Evolutionary conservation across 169 alveolate genomes (phyloP).

Genomic region (Plasmodium falciparum): DNA sequence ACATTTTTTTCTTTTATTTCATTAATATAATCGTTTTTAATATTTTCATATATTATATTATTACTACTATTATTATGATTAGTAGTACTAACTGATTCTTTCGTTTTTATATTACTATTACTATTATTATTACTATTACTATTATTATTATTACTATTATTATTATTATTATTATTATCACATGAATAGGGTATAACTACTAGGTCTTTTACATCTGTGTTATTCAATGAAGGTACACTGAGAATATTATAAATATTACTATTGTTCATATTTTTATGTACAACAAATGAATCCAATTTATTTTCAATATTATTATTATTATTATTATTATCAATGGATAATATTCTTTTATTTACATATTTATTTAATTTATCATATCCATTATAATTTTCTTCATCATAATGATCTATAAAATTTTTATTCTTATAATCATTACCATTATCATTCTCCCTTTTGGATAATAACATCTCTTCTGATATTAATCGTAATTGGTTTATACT

Average conservation of each 20-base stretch:
- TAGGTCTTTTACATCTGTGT: conserved; percentile 51
- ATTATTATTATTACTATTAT: background rate
- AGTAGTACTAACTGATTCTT: conserved; percentile 10
- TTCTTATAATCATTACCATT: conserved; percentile 6
- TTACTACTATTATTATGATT: background rate
- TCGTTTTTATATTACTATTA: background rate
- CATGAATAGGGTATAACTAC: conserved; percentile 53
- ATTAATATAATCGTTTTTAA: conserved; percentile 32
- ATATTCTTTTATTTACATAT: background rate
- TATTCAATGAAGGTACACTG: conserved; percentile 6
- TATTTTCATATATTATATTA: conserved; percentile 13
- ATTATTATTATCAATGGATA: background rate
- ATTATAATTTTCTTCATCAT: conserved; percentile 12
- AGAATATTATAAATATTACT: background rate
- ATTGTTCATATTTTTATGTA: conserved; percentile 10
- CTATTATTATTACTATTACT: background rate
- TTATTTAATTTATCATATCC: conserved; percentile 3
- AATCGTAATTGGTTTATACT: background rate
- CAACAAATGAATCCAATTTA: conserved; percentile 20
- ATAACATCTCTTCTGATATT: background rate
- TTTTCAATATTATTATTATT: background rate
- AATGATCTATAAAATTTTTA: conserved; percentile 23
- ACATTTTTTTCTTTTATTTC: conserved; percentile 58
- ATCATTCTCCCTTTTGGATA: background rate
- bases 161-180: conserved; percentile 17